Evolutionary conservation across 1,139 yeast species (phyloP), one percentile per base, ranked within the genome.

Genomic region (Nakaseomyces glabratus): DNA sequence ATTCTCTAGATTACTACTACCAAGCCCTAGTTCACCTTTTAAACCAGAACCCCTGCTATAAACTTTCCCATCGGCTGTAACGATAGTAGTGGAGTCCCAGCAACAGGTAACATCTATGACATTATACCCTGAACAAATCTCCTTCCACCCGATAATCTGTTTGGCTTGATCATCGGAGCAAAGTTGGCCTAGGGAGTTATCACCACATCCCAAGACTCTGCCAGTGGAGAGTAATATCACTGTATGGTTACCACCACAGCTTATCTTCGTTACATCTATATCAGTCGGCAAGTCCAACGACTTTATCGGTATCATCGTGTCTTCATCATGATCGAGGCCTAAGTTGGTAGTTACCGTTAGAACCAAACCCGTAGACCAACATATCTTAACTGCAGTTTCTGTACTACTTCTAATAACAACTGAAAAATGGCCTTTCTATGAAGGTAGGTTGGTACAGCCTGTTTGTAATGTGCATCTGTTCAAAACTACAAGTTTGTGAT

Each of bases 211-310:
- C 43, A 60, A 76, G 0, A 76, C 55, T 0, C 58, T 52, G 0
- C 90, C 90, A 35, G 66, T 58, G 2, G 57, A 62, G 10, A 73
- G 52, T 6, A 84, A 55, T 2, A 85, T 45, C 23, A 84, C 48
- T 0, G 95, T 78, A 54, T 90, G 97, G 50, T 86, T 88, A 0
- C 97, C 97, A 3, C 97, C 97, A 51, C 86, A 75, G 1, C 66
- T 68, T 22, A 76, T 65, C 53, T 60, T 66, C 28, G 47, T 40
- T 0, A 76, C 68, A 24, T 41, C 46, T 4, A 23, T 34, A 11
- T 38, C 43, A 3, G 35, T 23, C 6, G 24, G 36, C 16, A 22
- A 10, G 9, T 31, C 31, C 28, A 52, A 35, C 38, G 51, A 44
- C 28, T 39, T 33, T 23, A 43, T 45, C 2, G 57, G 54, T 5